Percentiles rank a stretch among this genome's conserved stretches.
phyloP scores from a whole-genome alignment of 306 rosid genomes.

The Ammopiptanthus mongolicus region DNA sequence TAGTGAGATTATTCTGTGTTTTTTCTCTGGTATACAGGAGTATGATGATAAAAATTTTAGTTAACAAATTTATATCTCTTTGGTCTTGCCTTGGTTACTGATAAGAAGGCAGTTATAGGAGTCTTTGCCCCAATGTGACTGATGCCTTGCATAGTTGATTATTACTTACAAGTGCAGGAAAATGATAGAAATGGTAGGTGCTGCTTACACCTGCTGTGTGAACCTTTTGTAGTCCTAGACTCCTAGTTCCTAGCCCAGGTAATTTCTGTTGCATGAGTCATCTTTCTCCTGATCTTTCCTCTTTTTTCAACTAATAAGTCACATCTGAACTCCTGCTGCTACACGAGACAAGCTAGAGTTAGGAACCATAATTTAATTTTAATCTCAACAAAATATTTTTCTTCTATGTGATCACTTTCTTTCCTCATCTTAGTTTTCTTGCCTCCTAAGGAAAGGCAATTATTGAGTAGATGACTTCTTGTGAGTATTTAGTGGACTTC shows the following conservation, averaged over 20 bases:
- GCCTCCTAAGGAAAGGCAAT: neutral
- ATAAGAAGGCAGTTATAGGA: neutral
- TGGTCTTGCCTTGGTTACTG: neutral
- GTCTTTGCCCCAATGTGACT: neutral
- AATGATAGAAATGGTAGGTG: neutral
- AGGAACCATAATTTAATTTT: neutral
- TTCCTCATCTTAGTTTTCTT: conserved; percentile 1
- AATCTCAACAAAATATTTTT: neutral
- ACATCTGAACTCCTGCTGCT: neutral
- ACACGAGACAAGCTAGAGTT: neutral
- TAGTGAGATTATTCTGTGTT: neutral
- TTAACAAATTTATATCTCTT: neutral
- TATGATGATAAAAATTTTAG: neutral
- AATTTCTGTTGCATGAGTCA: conserved; percentile 9
- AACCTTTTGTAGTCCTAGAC: neutral
- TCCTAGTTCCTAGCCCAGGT: conserved; percentile 16
- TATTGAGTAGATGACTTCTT: neutral
- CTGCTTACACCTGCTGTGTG: conserved; percentile 8
- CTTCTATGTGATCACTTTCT: neutral
- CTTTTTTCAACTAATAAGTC: neutral
- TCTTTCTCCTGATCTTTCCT: conserved; percentile 6
- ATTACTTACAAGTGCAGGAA: conserved; percentile 6
- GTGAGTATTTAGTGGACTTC: neutral
- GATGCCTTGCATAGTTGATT: neutral
- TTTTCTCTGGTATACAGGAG: neutral